Evolutionary conservation across 495 filamentous ascomycete genomes (phyloP), one percentile per base, ranked within the genome.

Genomic region (Aspergillus ellipticus): DNA sequence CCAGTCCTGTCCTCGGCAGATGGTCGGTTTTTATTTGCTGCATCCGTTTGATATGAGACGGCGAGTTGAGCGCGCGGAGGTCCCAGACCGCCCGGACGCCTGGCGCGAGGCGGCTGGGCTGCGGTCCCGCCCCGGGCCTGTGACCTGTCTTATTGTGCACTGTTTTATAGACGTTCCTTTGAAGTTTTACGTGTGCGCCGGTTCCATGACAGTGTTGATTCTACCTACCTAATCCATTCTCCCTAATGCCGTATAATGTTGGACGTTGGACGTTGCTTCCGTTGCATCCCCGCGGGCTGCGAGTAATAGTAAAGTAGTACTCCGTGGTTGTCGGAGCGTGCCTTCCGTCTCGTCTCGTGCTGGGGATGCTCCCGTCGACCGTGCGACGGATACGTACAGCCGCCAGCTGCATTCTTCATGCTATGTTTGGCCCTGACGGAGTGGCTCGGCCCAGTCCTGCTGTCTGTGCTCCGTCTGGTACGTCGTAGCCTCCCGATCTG

Each of bases 141-240:
- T 49, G 29, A 48, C 13, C 45, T 24, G 51, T 61, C 39, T 54
- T 28, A 7, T 50, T 49, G 35, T 37, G 56, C 51, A n/a, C 16
- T 57, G 56, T 65, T 55, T 39, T 55, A 65, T 62, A 65, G 63
- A 65, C 59, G 45, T 59, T 65, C 63, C 56, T 65, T 62, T 31
- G 37, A 49, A 33, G 37, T 59, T n/a, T 56, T 51, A 54, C 53
- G 50, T 55, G 54, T 58, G 45, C 49, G 20, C 43, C 28, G 55
- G 37, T 42, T 49, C 26, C 42, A 57, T 48, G 43, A 54, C 24
- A 48, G 45, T 48, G 22, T 48, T 48, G 22, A 22, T 29, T 47
- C 22, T 48, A 47, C 24, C 22, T 20, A 11, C n/a, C 26, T 26
- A 15, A 21, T 47, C 26, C 21, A 26, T 26, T 9, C 20, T 48